phyloP scores from a whole-genome alignment of 768 basidiomycete species.

The Crassisporium funariophilum region DNA sequence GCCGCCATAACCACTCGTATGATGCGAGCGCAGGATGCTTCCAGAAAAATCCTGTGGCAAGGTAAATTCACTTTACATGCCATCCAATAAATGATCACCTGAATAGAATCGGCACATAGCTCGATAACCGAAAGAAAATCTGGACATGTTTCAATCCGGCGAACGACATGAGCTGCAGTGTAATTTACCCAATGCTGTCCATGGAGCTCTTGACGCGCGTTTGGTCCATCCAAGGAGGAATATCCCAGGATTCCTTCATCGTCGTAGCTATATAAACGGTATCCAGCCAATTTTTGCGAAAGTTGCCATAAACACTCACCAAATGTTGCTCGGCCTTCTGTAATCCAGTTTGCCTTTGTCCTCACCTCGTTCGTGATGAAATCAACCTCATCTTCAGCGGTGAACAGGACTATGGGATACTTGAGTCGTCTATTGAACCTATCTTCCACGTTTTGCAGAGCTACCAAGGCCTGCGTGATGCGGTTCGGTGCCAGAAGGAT shows the following conservation, averaged over 20 bases:
- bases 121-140: conserved; percentile 30
- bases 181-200: conserved; percentile 23
- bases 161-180: neutral
- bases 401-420: conserved; percentile 32
- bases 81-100: conserved; percentile 15
- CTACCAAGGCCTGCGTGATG: conserved; percentile 27
- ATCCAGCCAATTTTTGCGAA: neutral
- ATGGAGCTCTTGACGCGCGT: conserved; percentile 23
- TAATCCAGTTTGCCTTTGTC: conserved; percentile 26
- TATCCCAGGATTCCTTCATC: conserved; percentile 25
- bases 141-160: neutral
- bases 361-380: conserved; percentile 24
- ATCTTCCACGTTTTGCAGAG: conserved; percentile 30
- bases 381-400: conserved; percentile 23
- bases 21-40: conserved; percentile 24
- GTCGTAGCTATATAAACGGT: conserved; percentile 14
- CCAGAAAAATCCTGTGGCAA: conserved; percentile 30
- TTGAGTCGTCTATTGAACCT: conserved; percentile 32
- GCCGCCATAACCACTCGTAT: conserved; percentile 33
- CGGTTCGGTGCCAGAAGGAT: conserved; percentile 28
- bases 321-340: conserved; percentile 28
- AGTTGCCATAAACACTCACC: conserved; percentile 14
- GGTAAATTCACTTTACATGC: neutral
- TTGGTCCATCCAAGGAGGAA: conserved; percentile 24
- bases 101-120: conserved; percentile 34